These are phyloP conservation scores for Starmera pachycereana DNA, from an alignment of 805 yeast species.

Conservation along the genomic window DNA sequence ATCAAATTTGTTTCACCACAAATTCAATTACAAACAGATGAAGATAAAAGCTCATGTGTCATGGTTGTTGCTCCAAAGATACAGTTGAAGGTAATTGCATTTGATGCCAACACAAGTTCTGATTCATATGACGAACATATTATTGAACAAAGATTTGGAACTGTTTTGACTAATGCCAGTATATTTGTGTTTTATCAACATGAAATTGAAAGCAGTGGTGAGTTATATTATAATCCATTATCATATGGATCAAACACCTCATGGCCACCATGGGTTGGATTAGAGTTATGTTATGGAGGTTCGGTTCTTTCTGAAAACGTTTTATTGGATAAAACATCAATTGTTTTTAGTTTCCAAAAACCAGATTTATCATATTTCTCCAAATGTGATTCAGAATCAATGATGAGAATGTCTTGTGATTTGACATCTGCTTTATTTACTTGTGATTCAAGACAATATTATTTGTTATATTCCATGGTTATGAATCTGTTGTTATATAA, in stretches of 20 bases:
- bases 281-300: slow-evolving; percentile 55
- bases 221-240: slow-evolving; percentile 32
- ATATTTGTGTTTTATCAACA: slow-evolving; percentile 54
- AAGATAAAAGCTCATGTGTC: slow-evolving; percentile 46
- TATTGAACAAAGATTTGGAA: slow-evolving; percentile 61
- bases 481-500: slow-evolving; percentile 58
- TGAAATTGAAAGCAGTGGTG: slow-evolving; percentile 31
- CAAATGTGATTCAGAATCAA: slow-evolving; percentile 19
- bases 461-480: slow-evolving; percentile 50
- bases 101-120: slow-evolving; percentile 37
- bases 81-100: slow-evolving; percentile 56
- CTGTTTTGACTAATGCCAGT: slow-evolving; percentile 58
- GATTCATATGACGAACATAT: slow-evolving; percentile 33
- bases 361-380: slow-evolving; percentile 33
- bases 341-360: slow-evolving; percentile 49
- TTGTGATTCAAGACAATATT: slow-evolving; percentile 68
- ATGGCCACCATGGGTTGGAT: slow-evolving; percentile 92
- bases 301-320: slow-evolving; percentile 35
- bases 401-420: slow-evolving; percentile 47
- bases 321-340: slow-evolving; percentile 54
- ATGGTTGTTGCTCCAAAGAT: slow-evolving; percentile 67
- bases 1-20: slow-evolving; percentile 74
- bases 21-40: slow-evolving; percentile 52
- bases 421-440: slow-evolving; percentile 59
- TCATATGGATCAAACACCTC: slow-evolving; percentile 50